Evolutionary conservation across 192 early-diverging fungal species (phyloP).

Genomic region (Chytriomyces sp.): DNA sequence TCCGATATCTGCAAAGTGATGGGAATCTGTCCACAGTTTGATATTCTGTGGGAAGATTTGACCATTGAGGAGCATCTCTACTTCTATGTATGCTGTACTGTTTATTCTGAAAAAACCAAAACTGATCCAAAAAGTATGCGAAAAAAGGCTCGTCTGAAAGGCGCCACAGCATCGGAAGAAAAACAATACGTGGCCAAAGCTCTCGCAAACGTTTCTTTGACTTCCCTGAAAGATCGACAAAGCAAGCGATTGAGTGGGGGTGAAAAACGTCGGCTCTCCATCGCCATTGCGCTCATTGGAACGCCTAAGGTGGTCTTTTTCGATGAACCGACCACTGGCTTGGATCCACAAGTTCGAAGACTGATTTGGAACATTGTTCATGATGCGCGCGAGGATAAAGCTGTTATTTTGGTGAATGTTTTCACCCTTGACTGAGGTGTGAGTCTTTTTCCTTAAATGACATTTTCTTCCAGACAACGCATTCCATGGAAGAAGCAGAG

Average conservation of each 20-base stretch:
- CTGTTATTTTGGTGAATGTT: conserved; percentile 58
- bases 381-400: conserved; percentile 59
- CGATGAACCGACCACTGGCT: conserved; percentile 82
- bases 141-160: conserved; percentile 67
- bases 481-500: conserved; percentile 83
- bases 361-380: conserved; percentile 78
- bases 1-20: conserved; percentile 68
- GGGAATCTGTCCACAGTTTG: conserved; percentile 79
- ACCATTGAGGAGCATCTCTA: conserved; percentile 74
- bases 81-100: conserved; percentile 57
- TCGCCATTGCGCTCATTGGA: conserved; percentile 59
- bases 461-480: conserved; percentile 58
- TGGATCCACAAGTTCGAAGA: conserved; percentile 74
- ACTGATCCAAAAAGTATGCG: too few species aligned
- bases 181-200: conserved; percentile 49
- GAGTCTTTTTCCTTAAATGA: not conserved
- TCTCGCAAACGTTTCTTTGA: conserved; percentile 62
- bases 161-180: conserved; percentile 61
- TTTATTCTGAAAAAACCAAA: not conserved
- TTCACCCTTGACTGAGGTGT: conserved; percentile 50
- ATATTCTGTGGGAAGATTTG: conserved; percentile 78
- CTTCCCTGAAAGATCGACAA: conserved; percentile 59
- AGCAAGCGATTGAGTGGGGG: conserved; percentile 74
- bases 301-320: conserved; percentile 73
- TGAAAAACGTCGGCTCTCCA: conserved; percentile 69